A percentile compares a stretch with the other conserved stretches of the same genome.
These are phyloP conservation scores for Trichoderma sp. DNA, from an alignment of 2,329 filamentous ascomycete species.

Conservation along the genomic window DNA sequence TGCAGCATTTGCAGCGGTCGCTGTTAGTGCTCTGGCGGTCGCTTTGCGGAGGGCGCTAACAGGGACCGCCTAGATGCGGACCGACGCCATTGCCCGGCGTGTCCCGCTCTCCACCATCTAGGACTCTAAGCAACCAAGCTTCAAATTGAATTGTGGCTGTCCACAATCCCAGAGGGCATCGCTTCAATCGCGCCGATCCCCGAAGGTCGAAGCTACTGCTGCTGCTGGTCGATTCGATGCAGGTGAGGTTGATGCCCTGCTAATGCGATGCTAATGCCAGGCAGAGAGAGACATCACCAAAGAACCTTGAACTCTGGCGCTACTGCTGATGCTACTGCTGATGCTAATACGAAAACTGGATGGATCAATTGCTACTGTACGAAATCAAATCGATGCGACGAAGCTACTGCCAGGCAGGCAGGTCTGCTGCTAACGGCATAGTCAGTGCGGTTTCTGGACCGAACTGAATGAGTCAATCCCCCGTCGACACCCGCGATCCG, in stretches of 20 bases:
- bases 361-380: neutral
- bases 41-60: constrained; percentile 1
- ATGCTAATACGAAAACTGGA: neutral
- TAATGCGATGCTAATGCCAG: neutral
- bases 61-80: constrained; percentile 12
- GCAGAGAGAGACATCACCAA: neutral
- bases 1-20: neutral
- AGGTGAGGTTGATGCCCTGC: neutral
- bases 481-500: constrained; percentile 9
- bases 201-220: neutral
- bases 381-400: neutral
- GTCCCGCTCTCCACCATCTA: constrained; percentile 2
- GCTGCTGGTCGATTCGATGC: neutral
- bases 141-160: neutral
- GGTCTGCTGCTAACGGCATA: neutral
- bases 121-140: neutral
- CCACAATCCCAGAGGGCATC: neutral
- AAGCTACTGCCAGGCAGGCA: neutral
- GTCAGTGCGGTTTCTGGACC: neutral
- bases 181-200: neutral
- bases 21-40: constrained; percentile 3
- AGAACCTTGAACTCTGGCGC: neutral
- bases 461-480: constrained; percentile 6
- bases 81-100: constrained; percentile 4
- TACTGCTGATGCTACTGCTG: constrained; percentile 6